Base-by-base conservation (phyloP, 306 rosid genomes). In the Gleditsia sinensis region DNA sequence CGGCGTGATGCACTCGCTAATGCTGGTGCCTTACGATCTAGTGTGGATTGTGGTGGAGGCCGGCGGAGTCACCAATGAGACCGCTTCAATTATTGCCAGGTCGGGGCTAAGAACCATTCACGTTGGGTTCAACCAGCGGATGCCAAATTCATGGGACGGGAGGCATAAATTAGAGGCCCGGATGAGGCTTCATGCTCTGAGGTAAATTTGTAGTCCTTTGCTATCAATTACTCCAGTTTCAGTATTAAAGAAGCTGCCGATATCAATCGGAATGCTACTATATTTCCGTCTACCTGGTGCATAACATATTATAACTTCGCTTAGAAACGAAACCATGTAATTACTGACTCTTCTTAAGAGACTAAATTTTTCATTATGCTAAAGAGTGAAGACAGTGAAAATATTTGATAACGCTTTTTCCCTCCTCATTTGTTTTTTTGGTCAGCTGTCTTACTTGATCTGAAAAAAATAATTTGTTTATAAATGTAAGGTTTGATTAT, bases 41-140 rank as follows among this genome's bases (percentile, higher is more conserved):
- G 91, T 88, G 32, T 95, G 99, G 99, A 85, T 95, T 83, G 93
- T 92, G 72, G 96, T 92, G 40, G 99, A 95, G 74, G 99, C 99
- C 13, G 98, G 98, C 7, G 91, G 97, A 49, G 88, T 74, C 54
- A 88, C 90, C 53, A 95, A 95, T 33, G 97, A 95, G 78, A 95
- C 99, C 11, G 92, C 87, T 59, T 88, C 98, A 9, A 73, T 95
- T 48, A 70, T 95, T 4, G 85, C 86, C 16, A 88, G 86, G 81
- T 90, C 98, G 1, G 91, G 91, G 32, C 85, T 92, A 19, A 69
- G 87, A 78, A 90, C 85, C 37, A 54, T 95, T 73, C 99, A 95
- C 77, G 81, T 88, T 25, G 97, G 90, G 2, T 86, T 92, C 53
- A 39, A 75, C 46, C 87, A 81, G 62, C 77, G 81, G 73, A 88